Evolutionary conservation across 805 yeast species (phyloP), one percentile per base, ranked within the genome.

Genomic region (Saccharomycopsis selenospora): DNA sequence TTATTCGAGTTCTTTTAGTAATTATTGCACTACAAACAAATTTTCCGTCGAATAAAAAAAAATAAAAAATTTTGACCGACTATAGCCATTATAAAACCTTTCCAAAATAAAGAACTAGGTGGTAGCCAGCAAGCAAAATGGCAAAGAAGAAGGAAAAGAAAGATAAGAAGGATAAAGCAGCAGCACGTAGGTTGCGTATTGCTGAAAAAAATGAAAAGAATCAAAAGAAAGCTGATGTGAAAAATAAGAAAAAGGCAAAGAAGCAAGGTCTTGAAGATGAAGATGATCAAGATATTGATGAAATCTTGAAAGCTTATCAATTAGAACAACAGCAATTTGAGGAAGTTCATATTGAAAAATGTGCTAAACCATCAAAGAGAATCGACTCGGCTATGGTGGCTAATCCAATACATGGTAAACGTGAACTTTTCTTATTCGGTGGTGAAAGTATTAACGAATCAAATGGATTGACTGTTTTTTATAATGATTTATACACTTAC

Each of bases 141-240:
- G 97, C 91, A 13, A 91, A 90, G 69, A 48, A 23, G 17, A 90
- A 90, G 97, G 97, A 91, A 13, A 91, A 90, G 69, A 85, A 78
- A 63, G 70, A 79, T 59, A 82, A 73, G 53, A 88, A 87, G 67
- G 86, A 88, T 65, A 81, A 86, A 56, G 89, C 88, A 65, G 96
- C 86, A 43, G 87, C 95, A 57, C 88, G 88, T 66, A 89, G 88
- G 74, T 95, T 93, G 20, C 78, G 95, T 43, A 70, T 83, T 25
- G 95, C 91, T 30, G 87, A 77, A 55, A 91, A 91, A 69, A 79
- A 76, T 53, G 80, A 82, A 65, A 91, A 91, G 65, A 83, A 78
- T 46, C 73, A 71, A 45, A 69, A 78, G 46, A 91, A 93, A 61
- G 81, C 93, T 6, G 93, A 81, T 40, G 57, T 63, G 5, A 90